Base-by-base conservation (phyloP, 352 stramenopile genomes). In the Pythium aquatile region DNA sequence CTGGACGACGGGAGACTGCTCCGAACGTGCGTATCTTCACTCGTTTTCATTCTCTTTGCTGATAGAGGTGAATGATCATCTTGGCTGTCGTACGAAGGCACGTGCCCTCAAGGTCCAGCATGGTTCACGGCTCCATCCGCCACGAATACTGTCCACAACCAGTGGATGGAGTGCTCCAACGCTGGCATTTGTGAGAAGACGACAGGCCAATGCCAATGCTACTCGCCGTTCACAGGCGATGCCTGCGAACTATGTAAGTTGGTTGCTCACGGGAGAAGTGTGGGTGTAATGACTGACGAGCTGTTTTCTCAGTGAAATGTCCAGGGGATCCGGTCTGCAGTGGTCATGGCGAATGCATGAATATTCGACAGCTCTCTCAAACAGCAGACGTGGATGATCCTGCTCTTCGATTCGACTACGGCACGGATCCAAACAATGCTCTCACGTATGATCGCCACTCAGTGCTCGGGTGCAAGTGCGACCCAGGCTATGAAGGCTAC, bases 391-490 rank as follows among this genome's bases (percentile, higher is more conserved):
- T 78, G 9, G 72, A 89, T 33, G 65, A 74, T n/a, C 61, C 68
- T n/a, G 75, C 75, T 2, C 63, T 85, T 14, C 70, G 65, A 3
- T 91, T 90, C 37, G 76, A 90, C 69, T 92, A 94, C 44, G 83
- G 83, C 1, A 53, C 70, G 0, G 80, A 87, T 49, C 74, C 81
- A 1, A 93, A 94, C 61, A 90, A 88, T 49, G 55, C 75, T 0
- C 58, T 76, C 44, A 92, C 83, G 14, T 98, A 80, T 66, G 93
- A 98, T 61, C 77, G 85, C 7, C 60, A 93, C 47, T 75, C 77
- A 1, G 85, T 86, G 48, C 73, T 93, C 51, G 89, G 88, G 16
- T 98, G 93, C 73, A 93, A 94, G 58, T 98, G 93, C 65, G 89
- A 98, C 57, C 71, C 80, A 47, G 91, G 91, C 13, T 98, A 88